phyloP scores from a whole-genome alignment of 768 basidiomycete genomes.

The Amylocystis lapponica region DNA sequence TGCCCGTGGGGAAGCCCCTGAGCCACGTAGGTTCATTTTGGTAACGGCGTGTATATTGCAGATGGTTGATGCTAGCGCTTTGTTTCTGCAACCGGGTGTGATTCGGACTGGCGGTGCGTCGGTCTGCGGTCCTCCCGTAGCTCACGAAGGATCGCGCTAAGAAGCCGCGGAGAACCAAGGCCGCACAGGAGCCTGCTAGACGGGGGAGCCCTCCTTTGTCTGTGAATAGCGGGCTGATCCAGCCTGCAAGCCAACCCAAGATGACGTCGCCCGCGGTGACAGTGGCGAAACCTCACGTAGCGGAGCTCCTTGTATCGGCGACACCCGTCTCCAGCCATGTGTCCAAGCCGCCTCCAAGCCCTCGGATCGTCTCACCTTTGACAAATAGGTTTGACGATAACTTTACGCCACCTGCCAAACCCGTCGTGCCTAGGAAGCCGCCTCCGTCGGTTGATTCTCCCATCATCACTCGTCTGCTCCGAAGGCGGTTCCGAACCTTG shows the following conservation, averaged over 20 bases:
- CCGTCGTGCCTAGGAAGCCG: background rate
- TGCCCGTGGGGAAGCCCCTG: constrained; percentile 58
- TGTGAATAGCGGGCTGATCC: background rate
- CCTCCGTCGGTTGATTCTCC: too few species aligned
- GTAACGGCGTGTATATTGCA: constrained; percentile 32
- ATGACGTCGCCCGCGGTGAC: background rate
- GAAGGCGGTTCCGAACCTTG: too few species aligned
- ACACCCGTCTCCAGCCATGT: background rate
- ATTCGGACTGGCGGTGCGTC: constrained; percentile 8
- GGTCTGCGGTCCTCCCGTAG: constrained; percentile 32
- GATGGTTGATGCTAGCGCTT: constrained; percentile 20
- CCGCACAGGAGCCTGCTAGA: constrained; percentile 1
- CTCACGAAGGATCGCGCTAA: constrained; percentile 70
- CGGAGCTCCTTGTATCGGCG: background rate
- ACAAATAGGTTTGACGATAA: constrained; percentile 6
- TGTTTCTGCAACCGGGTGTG: constrained; percentile 4
- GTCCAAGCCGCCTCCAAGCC: background rate
- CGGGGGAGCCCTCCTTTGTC: background rate
- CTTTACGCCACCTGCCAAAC: constrained; percentile 1
- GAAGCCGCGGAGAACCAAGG: constrained; percentile 53
- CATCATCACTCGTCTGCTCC: too few species aligned
- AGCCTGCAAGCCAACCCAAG: background rate
- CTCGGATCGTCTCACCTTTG: background rate
- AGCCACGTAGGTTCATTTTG: constrained; percentile 85
- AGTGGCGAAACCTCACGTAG: background rate